Percentiles rank a stretch among this genome's conserved stretches.
These are phyloP conservation scores for Termitomyces sp. DNA, from an alignment of 768 basidiomycete genomes.

Conservation along the genomic window DNA sequence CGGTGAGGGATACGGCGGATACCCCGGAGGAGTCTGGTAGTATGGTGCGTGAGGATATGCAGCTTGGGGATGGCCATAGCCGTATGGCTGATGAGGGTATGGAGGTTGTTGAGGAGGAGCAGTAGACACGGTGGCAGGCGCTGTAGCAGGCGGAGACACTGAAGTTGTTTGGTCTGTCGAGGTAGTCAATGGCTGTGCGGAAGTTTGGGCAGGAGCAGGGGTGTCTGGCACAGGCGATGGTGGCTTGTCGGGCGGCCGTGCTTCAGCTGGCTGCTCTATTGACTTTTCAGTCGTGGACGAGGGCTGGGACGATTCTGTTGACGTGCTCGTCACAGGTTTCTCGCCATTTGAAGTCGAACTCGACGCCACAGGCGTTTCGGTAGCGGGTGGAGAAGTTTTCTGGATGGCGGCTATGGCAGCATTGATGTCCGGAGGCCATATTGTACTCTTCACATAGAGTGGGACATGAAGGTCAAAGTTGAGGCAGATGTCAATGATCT, in stretches of 20 bases:
- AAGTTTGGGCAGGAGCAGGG: not conserved
- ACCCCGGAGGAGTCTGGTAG: conserved; percentile 49
- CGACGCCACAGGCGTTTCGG: conserved; percentile 12
- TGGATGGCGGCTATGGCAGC: conserved; percentile 57
- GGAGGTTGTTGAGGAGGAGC: conserved; percentile 21
- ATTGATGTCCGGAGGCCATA: conserved; percentile 73
- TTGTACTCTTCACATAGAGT: conserved; percentile 54
- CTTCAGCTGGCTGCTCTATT: conserved; percentile 16
- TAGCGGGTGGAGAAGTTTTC: conserved; percentile 22
- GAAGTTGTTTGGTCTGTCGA: conserved; percentile 12
- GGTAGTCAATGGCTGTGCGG: not conserved
- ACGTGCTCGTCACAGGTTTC: conserved; percentile 13
- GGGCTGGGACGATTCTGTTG: conserved; percentile 12
- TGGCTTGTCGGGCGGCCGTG: conserved; percentile 23
- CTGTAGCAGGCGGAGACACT: conserved; percentile 15
- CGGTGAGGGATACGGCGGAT: conserved; percentile 33
- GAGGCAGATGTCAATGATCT: conserved; percentile 79
- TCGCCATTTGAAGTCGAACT: conserved; percentile 7
- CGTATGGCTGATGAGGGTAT: conserved; percentile 57
- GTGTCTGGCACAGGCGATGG: conserved; percentile 10
- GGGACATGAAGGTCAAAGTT: conserved; percentile 68
- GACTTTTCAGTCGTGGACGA: conserved; percentile 11
- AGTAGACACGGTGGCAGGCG: conserved; percentile 8
- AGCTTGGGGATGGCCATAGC: conserved; percentile 41
- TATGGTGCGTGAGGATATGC: conserved; percentile 69